These are phyloP conservation scores for Persicaria maculosa DNA, from an alignment of 148 eudicot genomes.

Conservation along the genomic window DNA sequence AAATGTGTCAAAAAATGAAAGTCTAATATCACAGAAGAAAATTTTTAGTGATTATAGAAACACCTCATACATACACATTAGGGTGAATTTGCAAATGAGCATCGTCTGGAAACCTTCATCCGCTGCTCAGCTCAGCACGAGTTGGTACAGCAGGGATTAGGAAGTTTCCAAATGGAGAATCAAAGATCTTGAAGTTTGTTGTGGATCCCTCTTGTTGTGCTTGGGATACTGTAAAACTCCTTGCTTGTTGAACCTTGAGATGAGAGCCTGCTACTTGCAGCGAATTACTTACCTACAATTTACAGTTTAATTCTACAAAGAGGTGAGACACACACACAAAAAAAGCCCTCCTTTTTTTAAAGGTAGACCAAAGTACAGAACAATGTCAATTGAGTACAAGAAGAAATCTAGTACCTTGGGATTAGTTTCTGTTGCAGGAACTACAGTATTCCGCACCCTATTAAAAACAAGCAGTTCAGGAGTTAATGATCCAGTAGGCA, in stretches of 20 bases:
- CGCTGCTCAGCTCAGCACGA: constrained; percentile 50
- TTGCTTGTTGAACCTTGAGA: constrained; percentile 42
- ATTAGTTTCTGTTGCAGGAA: constrained; percentile 4
- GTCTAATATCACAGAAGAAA: not conserved
- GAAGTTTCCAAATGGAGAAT: constrained; percentile 76
- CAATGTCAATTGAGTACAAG: not conserved
- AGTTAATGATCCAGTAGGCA: not conserved
- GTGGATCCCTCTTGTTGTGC: constrained; percentile 72
- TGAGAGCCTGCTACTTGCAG: constrained; percentile 13
- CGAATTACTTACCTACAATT: not conserved
- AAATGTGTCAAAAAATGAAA: not conserved
- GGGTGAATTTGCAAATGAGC: not conserved
- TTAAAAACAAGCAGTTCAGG: not conserved
- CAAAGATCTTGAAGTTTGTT: constrained; percentile 49
- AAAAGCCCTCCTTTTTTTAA: too few species aligned
- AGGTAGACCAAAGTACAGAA: not conserved
- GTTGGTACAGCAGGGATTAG: constrained; percentile 79
- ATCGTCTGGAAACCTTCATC: not conserved
- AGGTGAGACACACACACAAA: not conserved
- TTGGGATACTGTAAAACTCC: constrained; percentile 53
- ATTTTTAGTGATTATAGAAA: not conserved
- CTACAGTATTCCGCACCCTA: not conserved
- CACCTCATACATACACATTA: not conserved
- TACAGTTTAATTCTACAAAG: not conserved
- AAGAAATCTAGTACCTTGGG: not conserved